Conservation (phyloP, 768 basidiomycete species). For the Strobilomyces dryophilus region DNA sequence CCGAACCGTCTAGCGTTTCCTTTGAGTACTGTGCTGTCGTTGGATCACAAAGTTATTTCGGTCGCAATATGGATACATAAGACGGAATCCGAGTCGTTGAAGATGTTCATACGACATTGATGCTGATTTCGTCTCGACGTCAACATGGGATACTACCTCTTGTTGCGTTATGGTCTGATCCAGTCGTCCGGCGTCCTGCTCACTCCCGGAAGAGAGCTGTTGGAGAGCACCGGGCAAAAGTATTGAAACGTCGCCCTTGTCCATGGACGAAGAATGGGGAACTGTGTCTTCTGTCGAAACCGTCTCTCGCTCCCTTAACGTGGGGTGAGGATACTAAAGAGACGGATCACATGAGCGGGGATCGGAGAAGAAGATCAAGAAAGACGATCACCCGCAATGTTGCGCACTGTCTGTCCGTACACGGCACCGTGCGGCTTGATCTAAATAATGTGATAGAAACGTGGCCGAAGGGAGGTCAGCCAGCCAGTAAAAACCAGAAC, state of each 20-base stretch:
- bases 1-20: no score
- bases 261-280: background rate
- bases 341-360: no score
- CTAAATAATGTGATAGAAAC: no score
- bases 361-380: no score
- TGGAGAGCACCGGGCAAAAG: background rate
- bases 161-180: background rate
- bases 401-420: no score
- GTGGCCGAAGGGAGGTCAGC: no score
- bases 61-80: background rate
- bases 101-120: no score
- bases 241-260: background rate
- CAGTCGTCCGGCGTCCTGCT: background rate
- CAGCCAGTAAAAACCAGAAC: no score
- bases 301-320: background rate
- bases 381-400: no score
- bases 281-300: background rate
- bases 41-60: background rate
- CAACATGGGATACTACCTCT: background rate
- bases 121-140: background rate
- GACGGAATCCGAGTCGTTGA: background rate
- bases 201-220: background rate
- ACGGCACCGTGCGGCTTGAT: no score
- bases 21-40: background rate
- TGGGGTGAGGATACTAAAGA: background rate